phyloP scores from a whole-genome alignment of 805 yeast species.

The Ogataea allantospora region DNA sequence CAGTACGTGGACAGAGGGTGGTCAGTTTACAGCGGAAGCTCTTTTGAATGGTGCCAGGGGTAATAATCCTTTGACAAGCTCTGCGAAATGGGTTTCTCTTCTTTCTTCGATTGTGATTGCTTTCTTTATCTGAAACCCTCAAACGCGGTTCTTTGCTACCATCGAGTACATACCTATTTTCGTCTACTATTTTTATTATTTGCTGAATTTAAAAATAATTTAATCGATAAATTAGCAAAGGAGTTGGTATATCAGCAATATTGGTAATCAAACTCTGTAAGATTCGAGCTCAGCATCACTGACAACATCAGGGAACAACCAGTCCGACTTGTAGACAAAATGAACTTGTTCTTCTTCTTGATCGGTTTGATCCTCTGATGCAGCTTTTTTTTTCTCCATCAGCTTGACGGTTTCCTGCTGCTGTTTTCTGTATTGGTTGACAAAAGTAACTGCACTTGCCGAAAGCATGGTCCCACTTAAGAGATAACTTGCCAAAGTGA shows the following conservation, averaged over 20 bases:
- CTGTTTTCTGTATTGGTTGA: constrained; percentile 12
- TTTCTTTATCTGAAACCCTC: background rate
- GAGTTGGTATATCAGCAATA: too few species aligned
- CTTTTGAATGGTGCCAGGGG: constrained; percentile 2
- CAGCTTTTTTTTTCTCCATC: background rate
- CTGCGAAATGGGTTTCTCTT: background rate
- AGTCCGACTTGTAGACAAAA: constrained; percentile 17
- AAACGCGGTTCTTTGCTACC: background rate
- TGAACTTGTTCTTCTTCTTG: constrained; percentile 6
- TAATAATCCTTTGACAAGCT: background rate
- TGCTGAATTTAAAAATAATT: background rate
- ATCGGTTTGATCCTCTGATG: constrained; percentile 1
- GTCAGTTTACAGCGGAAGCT: background rate
- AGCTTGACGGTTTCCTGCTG: constrained; percentile 1
- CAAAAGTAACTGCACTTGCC: constrained; percentile 14
- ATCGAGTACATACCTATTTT: background rate
- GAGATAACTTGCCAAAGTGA: constrained; percentile 15
- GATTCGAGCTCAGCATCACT: constrained; percentile 3
- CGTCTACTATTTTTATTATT: too few species aligned
- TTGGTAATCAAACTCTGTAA: background rate
- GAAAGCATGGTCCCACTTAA: constrained; percentile 18
- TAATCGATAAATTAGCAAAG: background rate
- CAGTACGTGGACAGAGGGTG: constrained; percentile 2
- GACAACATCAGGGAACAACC: constrained; percentile 19
- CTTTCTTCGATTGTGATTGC: constrained; percentile 1